Conservation (phyloP, 129 eudicot species). For the Deinandra increscens region DNA sequence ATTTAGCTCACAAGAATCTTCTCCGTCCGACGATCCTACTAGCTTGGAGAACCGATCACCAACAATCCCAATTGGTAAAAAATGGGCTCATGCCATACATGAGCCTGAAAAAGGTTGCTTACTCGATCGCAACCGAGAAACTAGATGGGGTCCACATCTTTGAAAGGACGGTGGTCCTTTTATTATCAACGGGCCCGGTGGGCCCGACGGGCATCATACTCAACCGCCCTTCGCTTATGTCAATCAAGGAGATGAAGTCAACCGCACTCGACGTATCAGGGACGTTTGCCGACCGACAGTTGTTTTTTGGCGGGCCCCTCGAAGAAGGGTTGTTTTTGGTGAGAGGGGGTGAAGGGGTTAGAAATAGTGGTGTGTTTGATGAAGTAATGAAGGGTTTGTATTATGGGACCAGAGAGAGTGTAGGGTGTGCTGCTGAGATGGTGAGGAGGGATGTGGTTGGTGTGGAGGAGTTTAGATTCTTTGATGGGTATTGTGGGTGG, state of each 20-base stretch:
- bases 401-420: conserved; percentile 73
- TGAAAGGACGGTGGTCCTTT: conserved; percentile 83
- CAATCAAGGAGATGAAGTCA: conserved; percentile 79
- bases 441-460: conserved; percentile 68
- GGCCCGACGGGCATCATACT: conserved; percentile 89
- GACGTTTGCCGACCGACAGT: conserved; percentile 58
- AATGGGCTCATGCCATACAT: conserved; percentile 87
- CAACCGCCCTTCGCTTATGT: conserved; percentile 94
- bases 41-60: conserved; percentile 32
- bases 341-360: conserved; percentile 52
- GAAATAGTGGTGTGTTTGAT: conserved; percentile 71
- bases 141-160: conserved; percentile 96
- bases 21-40: conserved; percentile 32
- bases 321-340: conserved; percentile 81
- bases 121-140: conserved; percentile 79
- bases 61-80: conserved; percentile 44
- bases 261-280: conserved; percentile 51
- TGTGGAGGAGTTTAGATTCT: conserved; percentile 68
- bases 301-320: conserved; percentile 89
- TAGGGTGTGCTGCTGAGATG: conserved; percentile 92
- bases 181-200: conserved; percentile 60
- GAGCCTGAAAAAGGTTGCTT: conserved; percentile 94
- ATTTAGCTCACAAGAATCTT: conserved; percentile 31
- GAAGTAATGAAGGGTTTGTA: conserved; percentile 83
- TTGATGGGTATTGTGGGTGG: conserved; percentile 99